A percentile compares a stretch with the other conserved stretches of the same genome.
Evolutionary conservation across 148 eudicot genomes (phyloP).

Genomic region (Spergularia marina): DNA sequence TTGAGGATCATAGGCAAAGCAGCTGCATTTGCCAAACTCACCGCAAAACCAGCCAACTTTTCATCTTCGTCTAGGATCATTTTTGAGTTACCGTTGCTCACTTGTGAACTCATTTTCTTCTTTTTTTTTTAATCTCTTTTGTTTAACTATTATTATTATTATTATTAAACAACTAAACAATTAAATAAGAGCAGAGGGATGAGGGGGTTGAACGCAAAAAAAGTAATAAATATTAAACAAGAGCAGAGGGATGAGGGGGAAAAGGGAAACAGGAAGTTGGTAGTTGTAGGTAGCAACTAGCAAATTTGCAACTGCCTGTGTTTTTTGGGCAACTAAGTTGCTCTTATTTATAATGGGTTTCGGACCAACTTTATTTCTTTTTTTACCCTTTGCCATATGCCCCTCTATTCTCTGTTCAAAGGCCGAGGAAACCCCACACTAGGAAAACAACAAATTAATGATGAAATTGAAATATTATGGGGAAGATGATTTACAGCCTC

Average conservation of each 20-base stretch:
- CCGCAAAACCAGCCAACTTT: conserved; percentile 23
- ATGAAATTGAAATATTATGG: not conserved
- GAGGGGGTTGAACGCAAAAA: not conserved
- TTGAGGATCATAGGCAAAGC: conserved; percentile 42
- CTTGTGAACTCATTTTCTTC: conserved; percentile 14
- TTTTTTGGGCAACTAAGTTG: not conserved
- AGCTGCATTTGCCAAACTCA: conserved; percentile 30
- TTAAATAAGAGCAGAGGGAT: not conserved
- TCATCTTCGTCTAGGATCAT: conserved; percentile 24
- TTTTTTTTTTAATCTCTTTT: not conserved
- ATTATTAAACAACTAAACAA: too few relatives aligned
- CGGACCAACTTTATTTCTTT: not conserved
- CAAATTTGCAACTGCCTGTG: conserved; percentile 20
- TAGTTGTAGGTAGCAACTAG: conserved; percentile 2
- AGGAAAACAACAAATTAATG: not conserved
- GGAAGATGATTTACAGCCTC: conserved; percentile 2
- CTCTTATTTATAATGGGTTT: conserved; percentile 25
- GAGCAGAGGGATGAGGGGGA: not conserved
- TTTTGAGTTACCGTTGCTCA: conserved; percentile 17
- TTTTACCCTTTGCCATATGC: not conserved
- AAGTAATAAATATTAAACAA: not conserved
- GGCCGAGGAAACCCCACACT: not conserved
- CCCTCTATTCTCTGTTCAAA: not conserved
- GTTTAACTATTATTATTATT: too few relatives aligned
- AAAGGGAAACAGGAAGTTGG: conserved; percentile 10